These are phyloP conservation scores for Trypethelium eluteriae DNA, from an alignment of 495 filamentous ascomycete species.

Conservation along the genomic window DNA sequence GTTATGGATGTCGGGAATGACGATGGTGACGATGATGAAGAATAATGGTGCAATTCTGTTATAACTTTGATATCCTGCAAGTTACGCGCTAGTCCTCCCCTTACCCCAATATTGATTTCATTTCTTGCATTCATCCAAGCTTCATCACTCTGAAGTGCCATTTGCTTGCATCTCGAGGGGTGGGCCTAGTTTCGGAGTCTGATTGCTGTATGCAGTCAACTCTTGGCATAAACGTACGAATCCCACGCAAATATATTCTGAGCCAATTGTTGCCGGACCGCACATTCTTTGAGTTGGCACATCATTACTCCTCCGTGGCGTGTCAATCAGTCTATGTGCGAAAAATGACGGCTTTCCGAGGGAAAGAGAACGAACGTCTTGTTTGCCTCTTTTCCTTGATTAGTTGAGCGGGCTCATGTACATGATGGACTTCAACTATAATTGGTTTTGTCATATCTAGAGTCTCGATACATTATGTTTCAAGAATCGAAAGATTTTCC, in stretches of 20 bases:
- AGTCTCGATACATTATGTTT: neutral
- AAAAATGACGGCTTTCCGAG: slow-evolving; percentile 52
- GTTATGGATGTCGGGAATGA: slow-evolving; percentile 79
- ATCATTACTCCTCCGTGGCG: slow-evolving; percentile 58
- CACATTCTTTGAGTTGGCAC: slow-evolving; percentile 94
- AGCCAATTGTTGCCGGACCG: slow-evolving; percentile 30
- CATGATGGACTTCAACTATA: neutral
- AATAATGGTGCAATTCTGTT: slow-evolving; percentile 25
- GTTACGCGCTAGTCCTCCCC: too few relatives aligned
- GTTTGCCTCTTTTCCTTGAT: slow-evolving; percentile 19
- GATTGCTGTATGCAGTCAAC: too few relatives aligned
- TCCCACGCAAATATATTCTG: slow-evolving; percentile 5
- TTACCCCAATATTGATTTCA: neutral
- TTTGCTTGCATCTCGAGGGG: neutral
- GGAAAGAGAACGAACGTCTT: slow-evolving; percentile 31
- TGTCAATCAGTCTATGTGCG: slow-evolving; percentile 95
- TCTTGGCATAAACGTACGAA: neutral
- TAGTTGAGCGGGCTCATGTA: neutral
- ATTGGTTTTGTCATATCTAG: slow-evolving; percentile 1
- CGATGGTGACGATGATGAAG: slow-evolving; percentile 62
- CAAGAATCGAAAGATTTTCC: neutral
- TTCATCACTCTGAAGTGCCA: neutral
- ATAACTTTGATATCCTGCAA: too few relatives aligned
- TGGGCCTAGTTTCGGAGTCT: too few relatives aligned
- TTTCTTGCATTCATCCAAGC: too few relatives aligned